phyloP scores from a whole-genome alignment of 2,329 filamentous ascomycete species.

The Allantophomopsis lycopodina region DNA sequence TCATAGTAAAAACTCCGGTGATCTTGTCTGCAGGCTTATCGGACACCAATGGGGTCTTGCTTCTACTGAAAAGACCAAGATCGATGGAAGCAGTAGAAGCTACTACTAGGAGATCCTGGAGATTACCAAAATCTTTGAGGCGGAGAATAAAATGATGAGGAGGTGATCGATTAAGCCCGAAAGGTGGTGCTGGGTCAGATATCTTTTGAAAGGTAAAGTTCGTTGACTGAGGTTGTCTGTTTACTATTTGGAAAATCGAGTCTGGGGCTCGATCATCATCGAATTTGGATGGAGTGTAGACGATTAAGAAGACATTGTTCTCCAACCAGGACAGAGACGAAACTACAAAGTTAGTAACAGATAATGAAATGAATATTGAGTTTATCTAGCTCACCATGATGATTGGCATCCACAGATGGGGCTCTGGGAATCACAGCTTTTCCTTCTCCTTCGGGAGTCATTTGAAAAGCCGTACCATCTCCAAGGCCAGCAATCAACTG shows the following conservation, averaged over 20 bases:
- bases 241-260: constrained; percentile 70
- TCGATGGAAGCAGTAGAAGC: constrained; percentile 70
- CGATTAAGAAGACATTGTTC: constrained; percentile 69
- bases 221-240: constrained; percentile 40
- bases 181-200: constrained; percentile 60
- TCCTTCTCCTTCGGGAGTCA: constrained; percentile 66
- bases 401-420: constrained; percentile 45
- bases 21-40: constrained; percentile 45
- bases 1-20: constrained; percentile 59
- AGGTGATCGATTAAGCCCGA: constrained; percentile 46
- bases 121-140: constrained; percentile 66
- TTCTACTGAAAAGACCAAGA: constrained; percentile 64
- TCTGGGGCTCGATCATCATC: constrained; percentile 36
- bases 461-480: constrained; percentile 68
- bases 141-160: constrained; percentile 70
- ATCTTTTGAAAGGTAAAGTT: constrained; percentile 63
- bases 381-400: constrained; percentile 43
- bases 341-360: constrained; percentile 31
- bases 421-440: constrained; percentile 73
- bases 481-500: constrained; percentile 78
- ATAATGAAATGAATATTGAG: background rate
- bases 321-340: constrained; percentile 80
- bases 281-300: constrained; percentile 56
- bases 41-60: constrained; percentile 50
- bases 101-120: constrained; percentile 72